These are phyloP conservation scores for Aureobasidium zeae DNA, from an alignment of 2,329 filamentous ascomycete genomes.

Conservation along the genomic window DNA sequence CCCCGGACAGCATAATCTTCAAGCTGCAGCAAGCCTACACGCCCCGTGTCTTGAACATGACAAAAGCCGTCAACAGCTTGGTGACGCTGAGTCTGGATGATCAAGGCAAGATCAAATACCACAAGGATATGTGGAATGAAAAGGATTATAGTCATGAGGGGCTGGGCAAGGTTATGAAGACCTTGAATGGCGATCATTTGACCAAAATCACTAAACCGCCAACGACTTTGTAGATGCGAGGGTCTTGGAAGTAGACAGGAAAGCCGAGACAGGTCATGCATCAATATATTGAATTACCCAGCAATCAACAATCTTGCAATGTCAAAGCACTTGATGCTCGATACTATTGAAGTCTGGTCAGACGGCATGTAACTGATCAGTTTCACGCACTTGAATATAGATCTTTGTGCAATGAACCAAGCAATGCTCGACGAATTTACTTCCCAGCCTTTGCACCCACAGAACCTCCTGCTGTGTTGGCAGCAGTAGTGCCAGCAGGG, in stretches of 20 bases:
- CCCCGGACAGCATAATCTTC: slow-evolving; percentile 35
- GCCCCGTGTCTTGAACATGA: slow-evolving; percentile 30
- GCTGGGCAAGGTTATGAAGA: slow-evolving; percentile 41
- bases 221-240: slow-evolving; percentile 9
- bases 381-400: no score
- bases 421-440: no score
- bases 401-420: no score
- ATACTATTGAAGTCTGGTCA: no score
- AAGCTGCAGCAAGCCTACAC: slow-evolving; percentile 43
- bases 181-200: slow-evolving; percentile 41
- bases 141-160: slow-evolving; percentile 42
- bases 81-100: slow-evolving; percentile 34
- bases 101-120: slow-evolving; percentile 36
- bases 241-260: no score
- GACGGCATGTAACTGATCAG: no score
- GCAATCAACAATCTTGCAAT: no score
- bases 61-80: slow-evolving; percentile 34
- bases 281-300: no score
- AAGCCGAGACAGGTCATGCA: no score
- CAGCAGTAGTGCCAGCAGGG: background rate
- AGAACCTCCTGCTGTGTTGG: background rate
- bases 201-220: slow-evolving; percentile 25
- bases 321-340: no score
- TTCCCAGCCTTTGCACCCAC: slow-evolving; percentile 2
- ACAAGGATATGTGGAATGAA: slow-evolving; percentile 44